These are phyloP conservation scores for Alternaria dauci DNA, from an alignment of 2,329 filamentous ascomycete species.

Conservation along the genomic window DNA sequence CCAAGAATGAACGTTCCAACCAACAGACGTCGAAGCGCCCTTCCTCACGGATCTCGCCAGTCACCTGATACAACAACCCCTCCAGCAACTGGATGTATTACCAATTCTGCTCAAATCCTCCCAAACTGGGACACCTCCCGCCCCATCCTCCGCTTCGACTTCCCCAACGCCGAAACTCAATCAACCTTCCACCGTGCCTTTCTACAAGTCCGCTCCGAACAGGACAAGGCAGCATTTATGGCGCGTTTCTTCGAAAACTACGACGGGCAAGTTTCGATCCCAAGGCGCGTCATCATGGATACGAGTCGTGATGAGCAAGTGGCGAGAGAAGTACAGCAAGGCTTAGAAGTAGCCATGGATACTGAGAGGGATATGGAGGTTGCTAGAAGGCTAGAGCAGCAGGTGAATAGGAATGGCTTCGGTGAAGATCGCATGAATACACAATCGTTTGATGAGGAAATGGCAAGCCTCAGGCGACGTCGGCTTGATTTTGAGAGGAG, in stretches of 20 bases:
- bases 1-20: background rate
- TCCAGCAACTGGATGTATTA: background rate
- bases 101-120: background rate
- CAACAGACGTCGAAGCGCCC: background rate
- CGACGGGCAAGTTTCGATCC: background rate
- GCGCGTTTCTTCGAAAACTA: background rate
- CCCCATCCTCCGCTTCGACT: conserved; percentile 6
- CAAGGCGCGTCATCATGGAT: background rate
- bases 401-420: rapidly evolving
- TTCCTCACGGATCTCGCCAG: background rate
- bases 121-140: background rate
- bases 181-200: conserved; percentile 6
- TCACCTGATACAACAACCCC: background rate
- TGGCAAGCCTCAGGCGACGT: background rate
- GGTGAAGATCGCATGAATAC: background rate
- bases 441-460: background rate
- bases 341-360: background rate
- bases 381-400: background rate
- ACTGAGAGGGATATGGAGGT: background rate
- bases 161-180: background rate
- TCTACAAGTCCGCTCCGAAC: background rate
- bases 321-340: background rate
- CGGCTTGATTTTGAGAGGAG: background rate
- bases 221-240: background rate
- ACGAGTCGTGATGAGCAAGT: background rate